Base-by-base conservation (phyloP, 1,284 basidiomycete species). In the Omphalotus olearius region DNA sequence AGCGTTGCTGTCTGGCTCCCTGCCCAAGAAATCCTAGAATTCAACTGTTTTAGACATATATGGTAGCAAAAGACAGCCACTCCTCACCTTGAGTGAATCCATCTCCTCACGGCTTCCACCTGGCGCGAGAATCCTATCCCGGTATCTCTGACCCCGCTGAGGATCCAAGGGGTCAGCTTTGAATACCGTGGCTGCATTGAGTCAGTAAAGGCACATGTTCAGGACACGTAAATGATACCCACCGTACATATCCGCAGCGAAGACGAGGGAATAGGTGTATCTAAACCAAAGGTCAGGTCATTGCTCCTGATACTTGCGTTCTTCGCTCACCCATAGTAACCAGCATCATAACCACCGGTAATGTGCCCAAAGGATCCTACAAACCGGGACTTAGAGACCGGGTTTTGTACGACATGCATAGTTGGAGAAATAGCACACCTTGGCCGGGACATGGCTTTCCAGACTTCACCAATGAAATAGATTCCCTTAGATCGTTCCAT, bases 241-340 rank as follows among this genome's bases (percentile, higher is more conserved):
- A 75, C 75, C 70, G 66, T 87, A 91, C 87, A 91, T 91, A 66
- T 91, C 88, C 40, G 83, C 77, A 0, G 86, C 85, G 64, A 88
- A 89, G 28, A 88, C 86, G 17, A 86, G 73, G 6, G 82, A 86
- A 58, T 85, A 88, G 1, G 76, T 82, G 64, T 87, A 85, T 2
- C 80, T 80, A 53, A n/a, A 44, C 46, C 20, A n/a, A n/a, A 44
- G 43, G 43, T 38, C 6, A 43, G 36, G 17, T 25, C 10, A 43
- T 26, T 0, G 18, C 4, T 33, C 7, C 13, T 33, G 30, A 33
- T 10, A 13, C 30, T 5, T n/a, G 16, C 10, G 16, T 11, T 41
- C 17, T 28, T 13, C 28, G 62, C 63, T 42, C 64, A 84, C 73
- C 85, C 87, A 62, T 91, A 91, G 64, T 91, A 91, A 11, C 88